phyloP scores from a whole-genome alignment of 177 flowering plant genomes.

The Vitis hybrid region DNA sequence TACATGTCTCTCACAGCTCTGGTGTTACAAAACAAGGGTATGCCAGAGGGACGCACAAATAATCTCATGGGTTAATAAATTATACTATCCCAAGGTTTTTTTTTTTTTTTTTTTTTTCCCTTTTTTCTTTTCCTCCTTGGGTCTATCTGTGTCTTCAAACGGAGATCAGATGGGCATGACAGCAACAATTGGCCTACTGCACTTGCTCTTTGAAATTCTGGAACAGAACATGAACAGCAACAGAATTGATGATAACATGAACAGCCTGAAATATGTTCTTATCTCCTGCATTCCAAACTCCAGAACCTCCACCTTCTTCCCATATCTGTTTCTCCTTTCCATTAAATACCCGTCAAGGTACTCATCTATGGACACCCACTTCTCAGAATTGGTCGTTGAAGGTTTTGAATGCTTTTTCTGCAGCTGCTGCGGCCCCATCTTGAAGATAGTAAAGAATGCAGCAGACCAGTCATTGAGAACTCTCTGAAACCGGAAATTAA shows the following conservation, averaged over 20 bases:
- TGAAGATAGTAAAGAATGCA: constrained; percentile 74
- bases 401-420: constrained; percentile 31
- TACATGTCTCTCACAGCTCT: neutral
- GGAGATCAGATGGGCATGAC: constrained; percentile 31
- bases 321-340: constrained; percentile 70
- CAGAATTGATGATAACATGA: constrained; percentile 74
- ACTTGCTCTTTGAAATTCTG: constrained; percentile 79
- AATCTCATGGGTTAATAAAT: too few relatives aligned
- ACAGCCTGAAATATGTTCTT: constrained; percentile 88
- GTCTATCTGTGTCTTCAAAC: neutral
- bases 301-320: constrained; percentile 73
- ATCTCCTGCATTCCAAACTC: constrained; percentile 93
- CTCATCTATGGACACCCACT: constrained; percentile 72
- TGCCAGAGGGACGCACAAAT: too few relatives aligned
- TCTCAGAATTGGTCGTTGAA: constrained; percentile 27
- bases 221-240: constrained; percentile 93
- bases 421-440: constrained; percentile 46
- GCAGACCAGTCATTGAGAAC: constrained; percentile 88
- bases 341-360: constrained; percentile 71
- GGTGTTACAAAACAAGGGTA: too few relatives aligned
- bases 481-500: constrained; percentile 47
- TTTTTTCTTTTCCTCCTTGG: neutral
- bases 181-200: constrained; percentile 44
- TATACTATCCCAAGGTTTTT: too few relatives aligned
- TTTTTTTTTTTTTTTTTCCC: too few relatives aligned